Percentiles rank a stretch among this genome's conserved stretches.
Evolutionary conservation across 805 yeast genomes (phyloP).

Genomic region (Hanseniaspora hatyaiensis): DNA sequence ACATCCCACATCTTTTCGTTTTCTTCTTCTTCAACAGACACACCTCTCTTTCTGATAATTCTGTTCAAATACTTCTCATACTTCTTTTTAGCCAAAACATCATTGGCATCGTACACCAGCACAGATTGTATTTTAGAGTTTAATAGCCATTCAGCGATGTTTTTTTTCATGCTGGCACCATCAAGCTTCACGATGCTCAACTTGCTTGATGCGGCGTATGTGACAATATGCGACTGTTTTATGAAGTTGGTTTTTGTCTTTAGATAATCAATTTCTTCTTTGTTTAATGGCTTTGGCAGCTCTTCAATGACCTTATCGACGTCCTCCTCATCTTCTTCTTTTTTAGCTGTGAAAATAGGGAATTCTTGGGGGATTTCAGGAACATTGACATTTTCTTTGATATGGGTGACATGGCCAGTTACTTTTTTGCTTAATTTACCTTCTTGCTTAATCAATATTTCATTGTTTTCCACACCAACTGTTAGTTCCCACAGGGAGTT

Average conservation of each 20-base stretch:
- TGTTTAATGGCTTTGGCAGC: not conserved
- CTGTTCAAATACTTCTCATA: conserved; percentile 27
- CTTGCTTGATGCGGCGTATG: conserved; percentile 4
- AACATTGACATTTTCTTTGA: not conserved
- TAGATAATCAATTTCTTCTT: conserved; percentile 9
- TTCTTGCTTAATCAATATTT: conserved; percentile 3
- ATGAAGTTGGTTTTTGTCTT: conserved; percentile 7
- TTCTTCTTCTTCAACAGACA: conserved; percentile 26
- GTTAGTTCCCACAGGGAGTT: conserved; percentile 12
- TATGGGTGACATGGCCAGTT: conserved; percentile 3
- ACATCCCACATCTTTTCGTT: conserved; percentile 29
- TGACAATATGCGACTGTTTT: not conserved
- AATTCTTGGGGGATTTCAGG: conserved; percentile 1
- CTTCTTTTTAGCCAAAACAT: conserved; percentile 19
- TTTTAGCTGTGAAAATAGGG: not conserved
- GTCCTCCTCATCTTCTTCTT: conserved; percentile 2
- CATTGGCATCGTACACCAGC: conserved; percentile 8
- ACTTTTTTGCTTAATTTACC: conserved; percentile 8
- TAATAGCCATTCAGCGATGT: conserved; percentile 28
- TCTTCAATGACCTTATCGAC: not conserved
- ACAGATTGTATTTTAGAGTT: conserved; percentile 31
- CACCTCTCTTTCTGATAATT: conserved; percentile 33
- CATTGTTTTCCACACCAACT: not conserved
- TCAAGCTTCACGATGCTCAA: not conserved
- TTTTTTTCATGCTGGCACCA: not conserved